Conservation (phyloP, 228 moss, liverwort and hornwort species). For the Sphagnum fallax region DNA sequence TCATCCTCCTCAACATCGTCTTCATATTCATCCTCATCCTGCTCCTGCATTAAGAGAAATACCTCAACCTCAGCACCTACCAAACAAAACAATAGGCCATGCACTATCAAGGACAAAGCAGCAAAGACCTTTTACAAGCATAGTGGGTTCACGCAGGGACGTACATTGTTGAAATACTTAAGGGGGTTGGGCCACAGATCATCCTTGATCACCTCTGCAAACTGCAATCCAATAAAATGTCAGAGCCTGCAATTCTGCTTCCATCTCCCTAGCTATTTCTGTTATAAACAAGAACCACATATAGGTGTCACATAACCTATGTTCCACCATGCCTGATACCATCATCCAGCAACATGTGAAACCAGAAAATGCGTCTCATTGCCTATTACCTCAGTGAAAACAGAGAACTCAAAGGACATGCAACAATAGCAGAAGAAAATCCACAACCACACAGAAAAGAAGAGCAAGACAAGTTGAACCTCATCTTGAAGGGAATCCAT, state of each 20-base stretch:
- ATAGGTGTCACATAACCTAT: no score
- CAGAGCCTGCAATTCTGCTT: neutral
- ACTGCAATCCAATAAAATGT: slow-evolving; percentile 35
- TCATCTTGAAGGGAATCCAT: slow-evolving; percentile 87
- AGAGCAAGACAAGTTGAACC: slow-evolving; percentile 11
- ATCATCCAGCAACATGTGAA: no score
- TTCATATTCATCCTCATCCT: slow-evolving; percentile 73
- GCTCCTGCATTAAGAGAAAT: slow-evolving; percentile 36
- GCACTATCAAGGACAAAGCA: neutral
- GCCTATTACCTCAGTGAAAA: no score
- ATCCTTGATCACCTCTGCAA: slow-evolving; percentile 98
- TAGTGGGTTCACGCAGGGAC: neutral
- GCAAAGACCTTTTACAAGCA: neutral
- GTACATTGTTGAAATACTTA: slow-evolving; percentile 97
- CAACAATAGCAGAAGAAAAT: neutral
- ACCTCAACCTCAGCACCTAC: neutral
- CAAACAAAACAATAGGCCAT: neutral
- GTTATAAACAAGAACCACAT: neutral
- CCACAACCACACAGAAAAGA: neutral
- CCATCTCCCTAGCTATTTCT: neutral
- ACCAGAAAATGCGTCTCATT: no score
- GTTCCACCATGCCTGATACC: no score
- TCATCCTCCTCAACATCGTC: slow-evolving; percentile 70
- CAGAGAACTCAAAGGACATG: no score
- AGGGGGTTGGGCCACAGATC: slow-evolving; percentile 98